These are phyloP conservation scores for Aethionema arabicum DNA, from an alignment of 345 rosid genomes.

Conservation along the genomic window DNA sequence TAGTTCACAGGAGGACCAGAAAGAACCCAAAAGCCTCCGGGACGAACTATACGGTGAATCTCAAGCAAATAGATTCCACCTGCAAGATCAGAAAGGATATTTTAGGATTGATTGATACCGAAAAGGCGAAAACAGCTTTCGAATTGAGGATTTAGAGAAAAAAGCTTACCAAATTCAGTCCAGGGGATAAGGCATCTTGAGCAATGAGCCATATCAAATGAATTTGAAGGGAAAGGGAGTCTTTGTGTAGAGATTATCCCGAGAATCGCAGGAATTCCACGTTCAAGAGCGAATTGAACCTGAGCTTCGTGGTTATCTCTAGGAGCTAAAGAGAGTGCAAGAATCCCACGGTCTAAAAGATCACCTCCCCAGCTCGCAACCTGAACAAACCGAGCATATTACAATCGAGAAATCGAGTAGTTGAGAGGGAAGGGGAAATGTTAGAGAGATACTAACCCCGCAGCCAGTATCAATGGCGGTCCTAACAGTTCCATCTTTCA, in stretches of 20 bases:
- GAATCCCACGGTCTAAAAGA: constrained; percentile 81
- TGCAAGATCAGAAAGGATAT: constrained; percentile 34
- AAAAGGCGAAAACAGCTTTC: background rate
- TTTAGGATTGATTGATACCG: background rate
- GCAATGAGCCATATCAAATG: constrained; percentile 99
- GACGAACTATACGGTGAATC: constrained; percentile 88
- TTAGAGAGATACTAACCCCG: constrained; percentile 59
- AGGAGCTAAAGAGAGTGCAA: constrained; percentile 96
- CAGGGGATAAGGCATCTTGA: constrained; percentile 99
- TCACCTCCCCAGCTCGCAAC: constrained; percentile 99
- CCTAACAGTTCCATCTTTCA: constrained; percentile 86
- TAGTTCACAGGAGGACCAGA: constrained; percentile 98
- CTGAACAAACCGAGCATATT: constrained; percentile 35
- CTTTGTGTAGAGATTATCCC: constrained; percentile 97
- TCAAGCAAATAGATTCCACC: constrained; percentile 97
- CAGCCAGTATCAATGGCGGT: constrained; percentile 98
- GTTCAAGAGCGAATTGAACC: constrained; percentile 95
- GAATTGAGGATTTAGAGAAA: background rate
- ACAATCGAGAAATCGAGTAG: background rate
- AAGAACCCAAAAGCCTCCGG: constrained; percentile 97
- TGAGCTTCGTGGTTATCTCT: constrained; percentile 99
- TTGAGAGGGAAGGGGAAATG: background rate
- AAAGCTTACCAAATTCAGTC: constrained; percentile 89
- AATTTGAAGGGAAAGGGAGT: constrained; percentile 87
- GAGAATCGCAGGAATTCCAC: constrained; percentile 97